Evolutionary conservation across 2,329 filamentous ascomycete species (phyloP).

Genomic region (Epichloe typhina): DNA sequence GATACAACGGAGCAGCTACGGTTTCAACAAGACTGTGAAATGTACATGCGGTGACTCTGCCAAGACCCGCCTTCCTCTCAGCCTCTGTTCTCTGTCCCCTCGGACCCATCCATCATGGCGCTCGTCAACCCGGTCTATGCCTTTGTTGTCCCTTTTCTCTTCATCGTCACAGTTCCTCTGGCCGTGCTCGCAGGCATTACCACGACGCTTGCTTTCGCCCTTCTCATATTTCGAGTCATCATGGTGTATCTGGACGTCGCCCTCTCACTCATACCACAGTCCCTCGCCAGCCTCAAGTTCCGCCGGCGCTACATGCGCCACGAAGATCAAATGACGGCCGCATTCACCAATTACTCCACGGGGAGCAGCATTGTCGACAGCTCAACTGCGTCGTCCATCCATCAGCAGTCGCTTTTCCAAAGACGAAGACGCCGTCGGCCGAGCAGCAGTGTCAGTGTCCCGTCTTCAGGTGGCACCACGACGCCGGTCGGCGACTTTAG

Average conservation of each 20-base stretch:
- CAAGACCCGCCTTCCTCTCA: background rate
- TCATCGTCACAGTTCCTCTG: constrained; percentile 49
- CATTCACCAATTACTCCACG: constrained; percentile 9
- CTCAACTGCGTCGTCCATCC: constrained; percentile 3
- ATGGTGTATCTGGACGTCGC: constrained; percentile 52
- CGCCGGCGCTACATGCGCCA: constrained; percentile 13
- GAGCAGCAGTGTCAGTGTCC: constrained; percentile 18
- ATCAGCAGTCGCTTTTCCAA: constrained; percentile 6
- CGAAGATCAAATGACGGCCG: constrained; percentile 1
- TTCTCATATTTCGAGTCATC: constrained; percentile 46
- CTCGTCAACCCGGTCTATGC: constrained; percentile 41
- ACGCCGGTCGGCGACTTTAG: constrained; percentile 23
- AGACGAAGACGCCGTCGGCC: constrained; percentile 21
- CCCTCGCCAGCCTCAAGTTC: constrained; percentile 30
- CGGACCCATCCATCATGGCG: constrained; percentile 27
- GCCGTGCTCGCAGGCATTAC: constrained; percentile 51
- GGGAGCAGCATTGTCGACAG: constrained; percentile 10
- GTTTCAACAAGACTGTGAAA: background rate
- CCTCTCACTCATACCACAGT: constrained; percentile 42
- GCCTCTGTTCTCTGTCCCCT: no score
- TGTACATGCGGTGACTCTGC: background rate
- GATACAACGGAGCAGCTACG: background rate
- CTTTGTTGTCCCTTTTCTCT: constrained; percentile 48
- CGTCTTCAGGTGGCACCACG: constrained; percentile 19
- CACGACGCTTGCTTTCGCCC: constrained; percentile 45